Base-by-base conservation (phyloP, 2,329 filamentous ascomycete species). In the Thyridium curvatum region DNA sequence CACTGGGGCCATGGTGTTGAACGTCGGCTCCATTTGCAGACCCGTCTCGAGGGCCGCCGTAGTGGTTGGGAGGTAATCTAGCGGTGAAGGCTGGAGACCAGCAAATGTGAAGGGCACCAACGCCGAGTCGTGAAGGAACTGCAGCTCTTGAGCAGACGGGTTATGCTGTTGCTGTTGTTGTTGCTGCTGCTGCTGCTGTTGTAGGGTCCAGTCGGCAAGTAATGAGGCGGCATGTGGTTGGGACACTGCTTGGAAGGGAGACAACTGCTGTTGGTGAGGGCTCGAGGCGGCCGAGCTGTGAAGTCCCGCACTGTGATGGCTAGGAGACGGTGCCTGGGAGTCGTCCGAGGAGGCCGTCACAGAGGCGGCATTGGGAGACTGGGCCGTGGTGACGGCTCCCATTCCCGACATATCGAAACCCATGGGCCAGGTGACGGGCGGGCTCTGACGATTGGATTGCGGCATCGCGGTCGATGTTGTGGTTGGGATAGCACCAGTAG, bases 21-120 rank as follows among this genome's bases (percentile, higher is more conserved):
- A 89, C 4, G 77, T 65, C 29, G 76, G 72, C 43, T 84, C 82
- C 52, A 88, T 68, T 41, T 69, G 65, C 29, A 79, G 60, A 46
- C 81, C 69, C 13, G 77, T 66, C 46, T 80, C 79, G 44, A 86
- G 67, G 30, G 77, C 69, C 28, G 76, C 73, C 52, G 86, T 82
- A 8, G 77, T 77, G 8, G 80, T 69, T 39, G 72, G 80, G 45
- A 74, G 69, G 60, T 82, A 84, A 46, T 77, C 77, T 41, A 81
- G 68, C 28, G 74, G 61, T 40, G 66, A 72, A 43, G 72, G 68
- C 53, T 73, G 77, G 53, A 73, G 77, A 48, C 69, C 49, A 34
- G 66, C 58, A 49, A 74, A 77, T 8, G 72, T 71, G 57, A 75
- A 78, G 47, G 60, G 70, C 50, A 79, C 68, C 45, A 82, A 60